A percentile compares a stretch with the other conserved stretches of the same genome.
Conservation (phyloP, 1,284 basidiomycete species). For the Trametes sp. region DNA sequence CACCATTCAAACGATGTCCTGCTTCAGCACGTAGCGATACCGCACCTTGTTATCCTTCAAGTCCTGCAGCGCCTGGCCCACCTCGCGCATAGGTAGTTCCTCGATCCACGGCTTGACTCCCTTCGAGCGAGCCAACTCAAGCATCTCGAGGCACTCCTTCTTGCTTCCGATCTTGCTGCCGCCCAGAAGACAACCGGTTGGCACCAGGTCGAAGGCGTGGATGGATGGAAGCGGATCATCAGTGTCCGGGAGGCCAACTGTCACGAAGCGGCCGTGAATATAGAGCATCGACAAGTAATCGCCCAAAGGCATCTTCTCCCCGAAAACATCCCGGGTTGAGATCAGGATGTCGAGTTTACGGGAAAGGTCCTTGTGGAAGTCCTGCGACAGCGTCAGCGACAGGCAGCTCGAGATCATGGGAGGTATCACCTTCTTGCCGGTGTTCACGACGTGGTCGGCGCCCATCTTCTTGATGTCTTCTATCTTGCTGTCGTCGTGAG, state of each 20-base stretch:
- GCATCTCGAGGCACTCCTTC: constrained; percentile 67
- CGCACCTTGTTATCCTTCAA: constrained; percentile 60
- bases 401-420: not conserved
- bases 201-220: constrained; percentile 45
- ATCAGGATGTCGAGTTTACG: constrained; percentile 69
- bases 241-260: constrained; percentile 58
- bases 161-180: constrained; percentile 68
- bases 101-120: constrained; percentile 58
- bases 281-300: constrained; percentile 56
- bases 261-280: constrained; percentile 62
- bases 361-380: constrained; percentile 53
- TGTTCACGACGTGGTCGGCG: constrained; percentile 60
- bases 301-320: constrained; percentile 35
- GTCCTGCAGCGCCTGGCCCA: constrained; percentile 59
- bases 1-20: constrained; percentile 39
- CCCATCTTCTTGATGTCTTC: constrained; percentile 72
- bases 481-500: constrained; percentile 68
- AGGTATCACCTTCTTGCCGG: constrained; percentile 32
- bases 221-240: constrained; percentile 49
- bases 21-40: constrained; percentile 59
- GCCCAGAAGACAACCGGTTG: constrained; percentile 49
- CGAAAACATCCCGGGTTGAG: constrained; percentile 49
- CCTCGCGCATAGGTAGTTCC: constrained; percentile 66
- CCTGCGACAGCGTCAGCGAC: constrained; percentile 19
- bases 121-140: constrained; percentile 64